Evolutionary conservation across 495 filamentous ascomycete species (phyloP).

Genomic region (Lophiostoma macrostomum): DNA sequence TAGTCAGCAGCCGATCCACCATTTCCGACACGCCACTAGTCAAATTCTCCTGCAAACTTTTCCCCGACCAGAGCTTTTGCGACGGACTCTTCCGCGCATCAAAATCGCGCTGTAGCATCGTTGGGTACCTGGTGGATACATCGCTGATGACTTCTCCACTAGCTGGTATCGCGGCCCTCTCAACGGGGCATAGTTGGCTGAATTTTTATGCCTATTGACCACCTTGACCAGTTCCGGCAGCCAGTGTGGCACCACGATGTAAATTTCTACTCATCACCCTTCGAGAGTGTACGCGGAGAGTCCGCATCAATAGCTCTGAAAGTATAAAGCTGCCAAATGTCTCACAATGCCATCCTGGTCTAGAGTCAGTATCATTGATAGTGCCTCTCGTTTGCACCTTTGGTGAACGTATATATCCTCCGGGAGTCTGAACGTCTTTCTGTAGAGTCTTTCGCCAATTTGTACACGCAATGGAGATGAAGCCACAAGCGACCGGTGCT

Average conservation of each 20-base stretch:
- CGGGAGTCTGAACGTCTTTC: neutral
- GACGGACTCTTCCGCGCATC: too few relatives aligned
- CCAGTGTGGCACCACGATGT: conserved; percentile 21
- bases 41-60: too few relatives aligned
- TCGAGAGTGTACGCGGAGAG: conserved; percentile 3
- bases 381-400: neutral
- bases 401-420: neutral
- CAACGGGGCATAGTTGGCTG: too few relatives aligned
- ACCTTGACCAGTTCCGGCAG: neutral
- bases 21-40: too few relatives aligned
- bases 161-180: too few relatives aligned
- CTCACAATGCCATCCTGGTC: conserved; percentile 1
- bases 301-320: neutral
- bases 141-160: too few relatives aligned
- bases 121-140: too few relatives aligned
- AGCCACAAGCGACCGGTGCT: neutral
- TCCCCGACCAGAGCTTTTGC: too few relatives aligned
- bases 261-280: conserved; percentile 8
- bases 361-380: neutral
- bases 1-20: too few relatives aligned
- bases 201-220: too few relatives aligned
- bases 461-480: neutral
- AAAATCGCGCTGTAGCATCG: too few relatives aligned
- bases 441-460: neutral
- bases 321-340: conserved; percentile 6